Evolutionary conservation across 305 asterid genomes (phyloP).

Genomic region (Solanum hybrid): DNA sequence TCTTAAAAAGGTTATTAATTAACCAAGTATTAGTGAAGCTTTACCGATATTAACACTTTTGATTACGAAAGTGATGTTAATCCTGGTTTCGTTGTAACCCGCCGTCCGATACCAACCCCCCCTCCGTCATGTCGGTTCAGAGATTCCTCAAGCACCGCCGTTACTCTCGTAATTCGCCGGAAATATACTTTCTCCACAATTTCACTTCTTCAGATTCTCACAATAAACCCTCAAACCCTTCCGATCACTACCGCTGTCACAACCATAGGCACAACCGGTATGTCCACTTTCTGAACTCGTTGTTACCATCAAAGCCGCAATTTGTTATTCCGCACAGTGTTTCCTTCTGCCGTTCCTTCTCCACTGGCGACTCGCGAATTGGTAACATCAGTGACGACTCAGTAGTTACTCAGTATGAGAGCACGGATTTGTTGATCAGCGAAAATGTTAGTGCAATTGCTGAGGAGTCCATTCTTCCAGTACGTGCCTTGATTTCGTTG

Average conservation of each 20-base stretch:
- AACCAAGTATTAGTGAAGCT: no score
- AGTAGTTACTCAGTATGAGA: neutral
- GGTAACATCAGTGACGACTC: neutral
- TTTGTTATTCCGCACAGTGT: neutral
- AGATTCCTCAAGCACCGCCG: conserved; percentile 13
- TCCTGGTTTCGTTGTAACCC: neutral
- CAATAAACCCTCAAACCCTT: neutral
- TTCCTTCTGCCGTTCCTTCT: conserved; percentile 15
- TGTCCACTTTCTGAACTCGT: neutral
- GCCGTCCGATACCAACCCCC: neutral
- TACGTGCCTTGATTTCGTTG: conserved; percentile 20
- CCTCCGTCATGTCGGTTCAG: conserved; percentile 13
- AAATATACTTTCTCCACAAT: neutral
- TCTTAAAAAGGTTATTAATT: no score
- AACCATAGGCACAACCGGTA: neutral
- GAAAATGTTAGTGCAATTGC: neutral
- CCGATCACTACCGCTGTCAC: neutral
- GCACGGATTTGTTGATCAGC: neutral
- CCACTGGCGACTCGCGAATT: neutral
- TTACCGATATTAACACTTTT: no score
- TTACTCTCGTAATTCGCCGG: neutral
- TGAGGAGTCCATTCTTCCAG: conserved; percentile 20
- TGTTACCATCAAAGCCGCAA: neutral
- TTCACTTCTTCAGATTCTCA: neutral
- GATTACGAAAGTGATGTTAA: neutral